Evolutionary conservation across 257 asterid species (phyloP), one percentile per base, ranked within the genome.

Genomic region (Anisodus tanguticus): DNA sequence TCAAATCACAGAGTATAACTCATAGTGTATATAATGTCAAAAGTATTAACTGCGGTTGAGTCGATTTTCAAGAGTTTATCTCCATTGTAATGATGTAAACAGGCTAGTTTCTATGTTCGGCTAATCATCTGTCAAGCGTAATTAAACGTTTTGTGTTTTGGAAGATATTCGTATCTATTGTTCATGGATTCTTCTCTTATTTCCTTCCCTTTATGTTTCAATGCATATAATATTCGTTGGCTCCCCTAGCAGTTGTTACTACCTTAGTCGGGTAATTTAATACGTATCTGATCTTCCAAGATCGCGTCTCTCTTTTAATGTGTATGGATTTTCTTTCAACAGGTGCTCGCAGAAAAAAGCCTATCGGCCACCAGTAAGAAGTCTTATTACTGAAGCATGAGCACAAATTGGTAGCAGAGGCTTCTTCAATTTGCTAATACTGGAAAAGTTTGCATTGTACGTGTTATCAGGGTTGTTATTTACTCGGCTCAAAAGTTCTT

Each of bases 321-420:
- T 57, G 58, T 19, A 10, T 70, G 62, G 16, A 11, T 85, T 51
- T 83, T 35, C 31, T 82, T 37, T 83, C 9, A 0, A 74, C 86
- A 89, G 91, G 90, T 59, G 31, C 63, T 54, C 89, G 89, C 2
- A 86, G 89, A 83, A 87, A 85, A 85, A 89, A 86, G 83, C 83
- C 79, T 19, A 84, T 62, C 55, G 84, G 88, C 15, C 45, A 43
- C 60, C 53, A 51, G 8, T 77, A 80, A 82, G 58, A 3, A 26
- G 11, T 7, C 4, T 51, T 76, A 76, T 54, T 76, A 22, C 81
- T 26, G 81, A 53, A 51, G 81, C 26, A 22, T 76, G 81, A 26
- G 13, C 47, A 76, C 12, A 26, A 51, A 51, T 76, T 76, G 64
- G 19, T 76, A 76, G 22, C 64, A 13, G 81, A 76, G 6, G 81